A percentile compares a stretch with the other conserved stretches of the same genome.
Evolutionary conservation across 345 rosid genomes (phyloP).

Genomic region (Stellera chamaejasme): DNA sequence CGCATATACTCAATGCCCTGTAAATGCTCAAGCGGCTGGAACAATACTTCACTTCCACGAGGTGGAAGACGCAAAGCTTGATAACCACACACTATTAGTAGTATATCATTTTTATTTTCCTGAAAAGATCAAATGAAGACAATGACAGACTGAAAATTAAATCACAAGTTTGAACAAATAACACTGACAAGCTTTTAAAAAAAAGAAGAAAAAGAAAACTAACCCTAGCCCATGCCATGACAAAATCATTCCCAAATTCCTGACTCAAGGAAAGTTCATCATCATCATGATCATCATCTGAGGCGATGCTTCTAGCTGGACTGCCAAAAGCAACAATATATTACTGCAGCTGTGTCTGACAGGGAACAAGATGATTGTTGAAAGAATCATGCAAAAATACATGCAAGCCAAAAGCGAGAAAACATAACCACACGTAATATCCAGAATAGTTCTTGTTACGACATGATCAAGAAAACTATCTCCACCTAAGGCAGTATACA

Average conservation of each 20-base stretch:
- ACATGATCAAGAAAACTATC: background rate
- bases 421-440: background rate
- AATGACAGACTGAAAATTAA: constrained; percentile 12
- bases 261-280: constrained; percentile 44
- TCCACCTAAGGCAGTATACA: background rate
- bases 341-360: constrained; percentile 20
- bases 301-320: constrained; percentile 69
- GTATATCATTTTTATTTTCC: constrained; percentile 76
- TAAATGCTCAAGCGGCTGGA: constrained; percentile 87
- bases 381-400: background rate
- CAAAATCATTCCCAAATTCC: constrained; percentile 54
- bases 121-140: constrained; percentile 25
- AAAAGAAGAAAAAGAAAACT: no score
- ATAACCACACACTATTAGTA: constrained; percentile 82
- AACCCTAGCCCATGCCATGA: constrained; percentile 95
- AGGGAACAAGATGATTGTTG: background rate
- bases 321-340: constrained; percentile 68
- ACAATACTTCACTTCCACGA: constrained; percentile 58
- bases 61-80: constrained; percentile 62
- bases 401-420: background rate
- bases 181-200: constrained; percentile 10
- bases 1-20: constrained; percentile 73
- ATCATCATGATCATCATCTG: constrained; percentile 75
- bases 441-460: background rate
- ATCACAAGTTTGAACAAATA: constrained; percentile 5